Evolutionary conservation across 192 early-diverging fungal species (phyloP), one percentile per base, ranked within the genome.

Genomic region (Pilaira anomala): DNA sequence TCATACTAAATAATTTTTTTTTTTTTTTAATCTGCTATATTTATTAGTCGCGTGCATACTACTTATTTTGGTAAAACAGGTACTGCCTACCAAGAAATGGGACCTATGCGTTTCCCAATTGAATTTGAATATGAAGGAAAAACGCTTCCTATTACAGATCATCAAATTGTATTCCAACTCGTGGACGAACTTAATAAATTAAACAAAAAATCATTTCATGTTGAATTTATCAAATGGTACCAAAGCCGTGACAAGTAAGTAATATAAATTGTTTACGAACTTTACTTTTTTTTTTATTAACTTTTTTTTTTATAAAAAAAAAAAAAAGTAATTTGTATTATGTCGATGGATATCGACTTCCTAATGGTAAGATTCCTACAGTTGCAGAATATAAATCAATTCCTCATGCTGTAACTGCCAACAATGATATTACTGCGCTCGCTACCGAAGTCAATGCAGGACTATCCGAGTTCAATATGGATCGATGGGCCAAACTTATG

Each of bases 161-260:
- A 72, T 57, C 50, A 72, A 18, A 53, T 66, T 9, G 66, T 72
- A 8, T 72, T 72, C 50, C 52, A 72, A 25, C 44, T 68, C 28
- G 56, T 53, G 3, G 53, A 68, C 7, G 49, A 72, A 6, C 42
- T 72, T 33, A 72, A 72, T 41, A 26, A 41, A 4, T 0, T 41
- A 4, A 68, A 63, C 21, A 55, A 63, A 19, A 24, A 61, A 18
- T 48, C 26, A 0, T 16, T 62, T 24, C 36, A 62, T 18, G 53
- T 67, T 7, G 44, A 68, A 7, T 48, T 56, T n/a, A 72, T 68
- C 19, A 24, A 28, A 14, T 72, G 46, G 46, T 57, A 62, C 1
- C 36, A 42, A 3, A 36, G 30, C 0, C 45, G 68, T 16, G 5
- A 30, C 14, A 62, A 72, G 71, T 72, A 62, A 49, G 60, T 63